A percentile compares a stretch with the other conserved stretches of the same genome.
phyloP scores from a whole-genome alignment of 2,329 filamentous ascomycete genomes.

The Fusarium nematophilum region DNA sequence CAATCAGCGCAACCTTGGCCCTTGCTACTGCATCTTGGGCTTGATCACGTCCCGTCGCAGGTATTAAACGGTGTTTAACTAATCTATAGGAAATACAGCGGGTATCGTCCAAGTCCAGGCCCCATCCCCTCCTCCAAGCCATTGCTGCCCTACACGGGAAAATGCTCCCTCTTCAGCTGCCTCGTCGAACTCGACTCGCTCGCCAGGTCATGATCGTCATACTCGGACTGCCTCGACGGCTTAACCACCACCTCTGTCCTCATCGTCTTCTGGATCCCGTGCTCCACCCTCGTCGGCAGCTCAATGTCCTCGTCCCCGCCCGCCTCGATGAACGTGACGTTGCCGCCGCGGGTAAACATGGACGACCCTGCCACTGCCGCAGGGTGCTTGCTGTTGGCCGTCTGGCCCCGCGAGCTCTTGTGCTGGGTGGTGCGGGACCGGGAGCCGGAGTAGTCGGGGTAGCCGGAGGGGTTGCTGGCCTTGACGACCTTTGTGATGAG shows the following conservation, averaged over 20 bases:
- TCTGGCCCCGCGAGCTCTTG: conserved; percentile 26
- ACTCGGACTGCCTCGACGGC: conserved; percentile 25
- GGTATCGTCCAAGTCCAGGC: background rate
- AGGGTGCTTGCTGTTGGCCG: conserved; percentile 14
- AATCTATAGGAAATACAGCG: background rate
- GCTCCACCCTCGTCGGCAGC: conserved; percentile 17
- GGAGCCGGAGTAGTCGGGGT: conserved; percentile 38
- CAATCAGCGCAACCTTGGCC: too few relatives aligned
- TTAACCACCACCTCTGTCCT: conserved; percentile 40
- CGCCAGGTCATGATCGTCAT: conserved; percentile 34
- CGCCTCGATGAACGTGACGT: conserved; percentile 39
- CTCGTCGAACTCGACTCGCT: conserved; percentile 40
- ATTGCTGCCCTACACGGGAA: conserved; percentile 19
- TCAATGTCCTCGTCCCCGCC: conserved; percentile 37
- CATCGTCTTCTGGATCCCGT: conserved; percentile 43
- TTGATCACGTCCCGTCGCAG: conserved; percentile 5
- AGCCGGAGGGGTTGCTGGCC: conserved; percentile 35
- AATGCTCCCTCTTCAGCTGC: conserved; percentile 38
- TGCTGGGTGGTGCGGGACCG: conserved; percentile 27
- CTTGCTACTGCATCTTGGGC: background rate
- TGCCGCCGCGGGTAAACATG: conserved; percentile 39
- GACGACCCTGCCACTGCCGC: too few relatives aligned
- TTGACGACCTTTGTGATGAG: conserved; percentile 57
- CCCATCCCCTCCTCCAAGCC: background rate
- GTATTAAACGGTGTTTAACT: background rate